Base-by-base conservation (phyloP, 1,284 basidiomycete species). In the Kwoniella shivajii region DNA sequence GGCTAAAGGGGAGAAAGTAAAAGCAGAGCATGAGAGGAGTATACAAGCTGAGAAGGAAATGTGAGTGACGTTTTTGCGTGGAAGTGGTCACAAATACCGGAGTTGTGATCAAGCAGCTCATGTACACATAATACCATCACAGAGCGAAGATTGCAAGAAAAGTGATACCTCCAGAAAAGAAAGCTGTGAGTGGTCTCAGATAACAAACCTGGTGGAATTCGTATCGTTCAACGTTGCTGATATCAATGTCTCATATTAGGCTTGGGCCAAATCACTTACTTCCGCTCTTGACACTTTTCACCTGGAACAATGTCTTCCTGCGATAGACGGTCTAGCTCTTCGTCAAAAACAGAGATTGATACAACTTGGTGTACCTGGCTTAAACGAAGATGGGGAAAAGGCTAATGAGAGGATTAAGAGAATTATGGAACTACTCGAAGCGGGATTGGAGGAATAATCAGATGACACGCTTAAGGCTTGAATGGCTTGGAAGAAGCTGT, bases 1-100 rank as follows among this genome's bases (percentile, higher is more conserved):
- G 70, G 74, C 74, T 5, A 73, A 72, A 46, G 61, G 66, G 54
- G 73, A 76, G 54, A 73, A 66, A 52, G 30, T 74, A 45, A 74
- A 74, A 47, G 72, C 68, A 6, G 73, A 74, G 11, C 69, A 71
- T 49, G 65, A 61, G 14, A 58, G 54, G 53, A 56, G 45, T 18
- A 51, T 61, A 24, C 61, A 67, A 48, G 59, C 66, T 4, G 74
- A 76, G 48, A 67, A 60, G 45, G 69, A 74, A 22, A 60, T 74
- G 71, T 70, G 37, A 51, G 71, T 60, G 22, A 22, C 22, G 34
- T 27, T 18, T 31, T 6, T 22, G 14, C 3, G 30, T 34, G 30
- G n/a, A 43, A 33, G 18, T 43, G 29, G 36, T 4, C 41, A 16
- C 16, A 51, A 16, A 5, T 37, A 26, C n/a, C 30, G n/a, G 11